Conservation (phyloP, 83 land plant genomes). For the Thuja plicata region DNA sequence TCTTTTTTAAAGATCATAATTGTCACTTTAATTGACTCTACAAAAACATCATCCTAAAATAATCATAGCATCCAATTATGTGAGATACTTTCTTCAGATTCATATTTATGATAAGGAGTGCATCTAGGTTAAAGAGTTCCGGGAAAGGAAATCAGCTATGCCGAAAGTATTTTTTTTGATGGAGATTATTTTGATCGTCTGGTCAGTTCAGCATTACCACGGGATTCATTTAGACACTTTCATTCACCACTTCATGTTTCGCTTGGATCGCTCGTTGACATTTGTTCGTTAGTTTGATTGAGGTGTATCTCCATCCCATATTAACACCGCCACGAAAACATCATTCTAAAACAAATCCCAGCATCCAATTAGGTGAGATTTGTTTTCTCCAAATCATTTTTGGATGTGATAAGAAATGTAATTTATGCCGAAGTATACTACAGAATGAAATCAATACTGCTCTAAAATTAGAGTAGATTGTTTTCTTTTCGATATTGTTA, state of each 20-base stretch:
- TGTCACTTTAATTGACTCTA: too few species aligned
- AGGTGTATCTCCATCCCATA: background rate
- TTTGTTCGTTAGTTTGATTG: background rate
- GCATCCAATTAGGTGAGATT: background rate
- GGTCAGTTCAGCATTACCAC: too few species aligned
- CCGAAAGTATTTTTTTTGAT: background rate
- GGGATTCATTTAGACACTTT: too few species aligned
- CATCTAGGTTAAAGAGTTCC: background rate
- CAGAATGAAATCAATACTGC: background rate
- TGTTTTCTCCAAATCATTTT: too few species aligned
- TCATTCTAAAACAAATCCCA: background rate
- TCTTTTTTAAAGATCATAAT: too few species aligned
- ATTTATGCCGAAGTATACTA: too few species aligned
- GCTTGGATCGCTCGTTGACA: too few species aligned
- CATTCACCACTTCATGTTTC: too few species aligned
- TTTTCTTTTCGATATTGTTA: background rate
- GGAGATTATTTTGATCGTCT: background rate
- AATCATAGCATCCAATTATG: background rate
- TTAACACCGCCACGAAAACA: background rate
- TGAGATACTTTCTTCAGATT: background rate
- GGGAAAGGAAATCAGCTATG: background rate
- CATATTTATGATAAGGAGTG: background rate
- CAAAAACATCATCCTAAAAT: background rate
- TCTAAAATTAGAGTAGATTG: background rate
- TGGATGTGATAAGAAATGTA: too few species aligned